Conservation (phyloP, 2,329 filamentous ascomycete genomes). For the Apiospora sp. region DNA sequence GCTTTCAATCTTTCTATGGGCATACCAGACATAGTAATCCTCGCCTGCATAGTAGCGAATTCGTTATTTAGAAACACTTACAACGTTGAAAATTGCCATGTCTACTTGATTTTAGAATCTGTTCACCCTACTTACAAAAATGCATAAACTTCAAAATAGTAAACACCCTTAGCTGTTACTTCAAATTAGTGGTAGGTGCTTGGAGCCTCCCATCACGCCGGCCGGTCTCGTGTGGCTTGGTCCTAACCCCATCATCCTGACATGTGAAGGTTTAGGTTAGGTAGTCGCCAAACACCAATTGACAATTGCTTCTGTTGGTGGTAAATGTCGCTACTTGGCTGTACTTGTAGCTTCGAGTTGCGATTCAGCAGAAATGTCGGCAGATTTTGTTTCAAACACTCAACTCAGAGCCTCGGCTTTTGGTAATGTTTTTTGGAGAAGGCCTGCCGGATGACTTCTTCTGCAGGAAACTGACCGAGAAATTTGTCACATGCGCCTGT, state of each 20-base stretch:
- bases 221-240: not conserved
- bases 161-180: not conserved
- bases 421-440: not conserved
- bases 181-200: not conserved
- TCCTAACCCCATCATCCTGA: not conserved
- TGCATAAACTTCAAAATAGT: not conserved
- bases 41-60: too few relatives aligned
- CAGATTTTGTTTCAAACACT: not conserved
- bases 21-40: too few relatives aligned
- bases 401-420: not conserved
- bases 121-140: not conserved
- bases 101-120: not conserved
- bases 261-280: conserved; percentile 12
- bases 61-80: not conserved
- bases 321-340: not conserved
- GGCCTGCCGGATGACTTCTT: conserved; percentile 10
- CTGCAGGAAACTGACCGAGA: not conserved
- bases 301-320: not conserved
- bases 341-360: conserved; percentile 3
- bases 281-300: not conserved
- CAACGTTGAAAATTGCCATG: not conserved
- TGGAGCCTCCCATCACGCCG: not conserved
- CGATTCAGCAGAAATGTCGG: conserved; percentile 6
- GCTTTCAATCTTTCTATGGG: not conserved
- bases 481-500: not conserved